Percentiles rank a stretch among this genome's conserved stretches.
Conservation (phyloP, 495 filamentous ascomycete species). For the Platismatia glauca region DNA sequence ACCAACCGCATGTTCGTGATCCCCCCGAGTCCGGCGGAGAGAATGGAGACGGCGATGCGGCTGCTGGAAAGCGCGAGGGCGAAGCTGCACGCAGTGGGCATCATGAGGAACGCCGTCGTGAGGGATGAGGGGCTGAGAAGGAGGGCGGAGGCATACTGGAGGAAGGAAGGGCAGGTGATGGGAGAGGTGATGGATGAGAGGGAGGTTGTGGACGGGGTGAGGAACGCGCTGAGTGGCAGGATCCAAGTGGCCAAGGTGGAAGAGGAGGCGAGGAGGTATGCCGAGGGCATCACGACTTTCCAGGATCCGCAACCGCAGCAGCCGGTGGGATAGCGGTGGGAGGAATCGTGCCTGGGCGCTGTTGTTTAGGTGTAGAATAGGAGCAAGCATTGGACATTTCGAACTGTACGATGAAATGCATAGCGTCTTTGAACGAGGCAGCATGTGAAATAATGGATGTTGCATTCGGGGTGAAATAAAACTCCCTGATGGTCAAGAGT, state of each 20-base stretch:
- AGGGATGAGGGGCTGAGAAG: constrained; percentile 45
- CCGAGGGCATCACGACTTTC: constrained; percentile 17
- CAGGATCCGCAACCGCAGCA: neutral
- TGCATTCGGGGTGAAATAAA: neutral
- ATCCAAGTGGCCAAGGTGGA: constrained; percentile 21
- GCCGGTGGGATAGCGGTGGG: neutral
- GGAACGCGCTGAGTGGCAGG: constrained; percentile 23
- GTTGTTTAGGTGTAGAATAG: neutral
- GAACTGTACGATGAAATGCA: no score
- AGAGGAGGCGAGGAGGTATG: constrained; percentile 23
- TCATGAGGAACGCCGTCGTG: constrained; percentile 50
- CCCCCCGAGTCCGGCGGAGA: constrained; percentile 42
- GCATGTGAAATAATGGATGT: neutral
- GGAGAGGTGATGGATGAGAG: constrained; percentile 26
- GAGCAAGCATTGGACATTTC: neutral
- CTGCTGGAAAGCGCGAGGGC: constrained; percentile 37
- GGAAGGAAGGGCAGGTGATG: constrained; percentile 30
- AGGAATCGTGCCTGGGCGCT: neutral
- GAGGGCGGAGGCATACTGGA: constrained; percentile 51
- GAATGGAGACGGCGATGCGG: constrained; percentile 35
- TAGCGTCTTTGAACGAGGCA: neutral
- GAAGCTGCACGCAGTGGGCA: constrained; percentile 46
- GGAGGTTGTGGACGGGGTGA: constrained; percentile 25
- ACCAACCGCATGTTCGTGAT: constrained; percentile 63
- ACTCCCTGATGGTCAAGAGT: neutral